Percentiles rank a stretch among this genome's conserved stretches.
These are phyloP conservation scores for Penicillium brasilianum DNA, from an alignment of 2,329 filamentous ascomycete genomes.

Conservation along the genomic window DNA sequence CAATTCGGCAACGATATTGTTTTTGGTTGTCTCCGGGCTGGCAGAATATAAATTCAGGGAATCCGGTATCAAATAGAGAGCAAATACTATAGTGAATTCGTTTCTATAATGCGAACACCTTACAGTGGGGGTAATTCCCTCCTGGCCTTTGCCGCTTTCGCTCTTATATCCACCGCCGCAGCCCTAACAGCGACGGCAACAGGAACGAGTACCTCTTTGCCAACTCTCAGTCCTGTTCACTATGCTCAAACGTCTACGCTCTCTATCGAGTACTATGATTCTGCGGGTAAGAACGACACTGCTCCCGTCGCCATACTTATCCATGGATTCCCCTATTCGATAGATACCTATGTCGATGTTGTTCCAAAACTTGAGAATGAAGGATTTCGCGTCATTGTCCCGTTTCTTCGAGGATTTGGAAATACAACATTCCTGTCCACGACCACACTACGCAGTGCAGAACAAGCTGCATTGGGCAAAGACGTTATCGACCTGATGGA, in stretches of 20 bases:
- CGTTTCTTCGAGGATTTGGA: background rate
- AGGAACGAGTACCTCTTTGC: background rate
- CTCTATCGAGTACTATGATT: background rate
- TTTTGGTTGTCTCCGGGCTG: background rate
- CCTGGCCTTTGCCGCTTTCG: background rate
- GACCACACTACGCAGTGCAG: background rate
- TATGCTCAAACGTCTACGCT: background rate
- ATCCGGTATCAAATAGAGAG: background rate
- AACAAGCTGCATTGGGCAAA: background rate
- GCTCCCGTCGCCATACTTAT: background rate
- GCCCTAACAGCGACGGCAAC: background rate
- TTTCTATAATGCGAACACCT: background rate
- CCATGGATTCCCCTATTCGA: background rate
- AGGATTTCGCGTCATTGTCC: background rate
- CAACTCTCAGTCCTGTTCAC: background rate
- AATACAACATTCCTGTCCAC: background rate
- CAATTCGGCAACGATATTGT: too few species aligned
- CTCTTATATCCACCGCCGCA: background rate
- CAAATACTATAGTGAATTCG: background rate
- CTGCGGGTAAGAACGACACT: background rate
- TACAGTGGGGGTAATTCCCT: background rate
- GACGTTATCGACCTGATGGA: background rate
- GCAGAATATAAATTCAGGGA: background rate
- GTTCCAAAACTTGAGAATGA: background rate
- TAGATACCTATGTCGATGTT: background rate